Evolutionary conservation across 2,329 filamentous ascomycete genomes (phyloP).

Genomic region (Neofusicoccum kwambonambiense): DNA sequence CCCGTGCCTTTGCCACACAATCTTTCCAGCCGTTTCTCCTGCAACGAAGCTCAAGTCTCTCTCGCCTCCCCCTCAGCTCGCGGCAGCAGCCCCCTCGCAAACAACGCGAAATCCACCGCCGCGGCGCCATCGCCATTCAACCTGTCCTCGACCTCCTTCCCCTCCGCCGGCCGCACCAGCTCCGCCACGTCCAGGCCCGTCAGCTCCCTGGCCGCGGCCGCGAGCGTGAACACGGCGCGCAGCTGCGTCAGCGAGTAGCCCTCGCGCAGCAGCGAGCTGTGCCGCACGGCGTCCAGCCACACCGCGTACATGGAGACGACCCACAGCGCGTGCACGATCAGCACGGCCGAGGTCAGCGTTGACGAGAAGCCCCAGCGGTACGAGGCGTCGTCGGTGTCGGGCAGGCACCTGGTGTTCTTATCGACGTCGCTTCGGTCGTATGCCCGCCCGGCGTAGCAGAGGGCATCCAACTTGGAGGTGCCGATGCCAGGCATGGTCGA

Average conservation of each 20-base stretch:
- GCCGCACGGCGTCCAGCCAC: too few species aligned
- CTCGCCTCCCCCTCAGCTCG: too few species aligned
- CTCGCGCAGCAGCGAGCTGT: too few species aligned
- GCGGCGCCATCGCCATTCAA: too few species aligned
- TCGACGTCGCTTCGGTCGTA: neutral
- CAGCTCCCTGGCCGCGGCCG: constrained; percentile 25
- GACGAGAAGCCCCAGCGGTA: constrained; percentile 41
- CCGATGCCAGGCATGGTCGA: neutral
- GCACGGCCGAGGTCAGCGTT: constrained; percentile 31
- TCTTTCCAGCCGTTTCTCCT: too few species aligned
- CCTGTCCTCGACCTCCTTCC: too few species aligned
- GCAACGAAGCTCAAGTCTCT: too few species aligned
- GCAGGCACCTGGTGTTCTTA: constrained; percentile 26
- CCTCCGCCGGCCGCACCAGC: neutral
- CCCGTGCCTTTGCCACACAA: too few species aligned
- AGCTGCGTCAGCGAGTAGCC: too few species aligned
- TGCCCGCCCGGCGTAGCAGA: neutral
- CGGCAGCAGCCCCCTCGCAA: too few species aligned
- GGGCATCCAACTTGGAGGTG: constrained; percentile 20
- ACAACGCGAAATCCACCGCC: too few species aligned
- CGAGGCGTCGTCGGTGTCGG: constrained; percentile 25
- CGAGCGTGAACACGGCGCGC: constrained; percentile 26
- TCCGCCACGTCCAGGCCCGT: constrained; percentile 23
- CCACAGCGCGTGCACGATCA: constrained; percentile 28
- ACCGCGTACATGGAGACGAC: too few species aligned